A percentile compares a stretch with the other conserved stretches of the same genome.
These are phyloP conservation scores for Gyrodon lividus DNA, from an alignment of 768 basidiomycete genomes.

Conservation along the genomic window DNA sequence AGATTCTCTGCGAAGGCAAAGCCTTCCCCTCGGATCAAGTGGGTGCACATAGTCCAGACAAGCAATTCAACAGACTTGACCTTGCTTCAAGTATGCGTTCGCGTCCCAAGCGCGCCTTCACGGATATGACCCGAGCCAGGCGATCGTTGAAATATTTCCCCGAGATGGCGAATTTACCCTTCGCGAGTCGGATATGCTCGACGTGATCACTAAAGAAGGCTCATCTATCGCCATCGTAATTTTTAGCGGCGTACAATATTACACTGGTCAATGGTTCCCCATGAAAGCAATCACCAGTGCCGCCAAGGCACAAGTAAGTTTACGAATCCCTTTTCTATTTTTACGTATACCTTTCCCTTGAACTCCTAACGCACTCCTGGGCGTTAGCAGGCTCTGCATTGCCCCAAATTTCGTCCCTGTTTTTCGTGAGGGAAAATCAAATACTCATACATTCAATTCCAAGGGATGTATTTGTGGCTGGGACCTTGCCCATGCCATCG, in stretches of 20 bases:
- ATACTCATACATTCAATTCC: slow-evolving; percentile 13
- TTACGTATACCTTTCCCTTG: slow-evolving; percentile 25
- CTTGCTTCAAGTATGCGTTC: slow-evolving; percentile 78
- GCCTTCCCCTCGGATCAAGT: slow-evolving; percentile 98
- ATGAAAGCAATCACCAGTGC: slow-evolving; percentile 81
- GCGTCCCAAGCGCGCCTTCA: slow-evolving; percentile 85
- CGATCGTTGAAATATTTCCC: slow-evolving; percentile 78
- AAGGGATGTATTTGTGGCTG: slow-evolving; percentile 94
- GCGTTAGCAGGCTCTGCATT: background rate
- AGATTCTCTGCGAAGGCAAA: slow-evolving; percentile 91
- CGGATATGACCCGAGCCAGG: slow-evolving; percentile 68
- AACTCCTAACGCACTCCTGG: background rate
- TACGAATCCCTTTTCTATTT: slow-evolving; percentile 19
- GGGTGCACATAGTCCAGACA: slow-evolving; percentile 21
- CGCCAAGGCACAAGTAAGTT: slow-evolving; percentile 74
- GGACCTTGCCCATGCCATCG: slow-evolving; percentile 94
- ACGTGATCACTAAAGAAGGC: slow-evolving; percentile 69
- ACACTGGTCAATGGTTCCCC: slow-evolving; percentile 94
- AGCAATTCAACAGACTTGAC: slow-evolving; percentile 11
- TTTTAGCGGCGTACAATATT: slow-evolving; percentile 94
- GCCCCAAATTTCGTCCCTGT: slow-evolving; percentile 7
- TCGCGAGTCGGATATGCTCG: slow-evolving; percentile 86
- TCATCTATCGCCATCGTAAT: slow-evolving; percentile 83
- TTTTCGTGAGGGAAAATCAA: slow-evolving; percentile 9
- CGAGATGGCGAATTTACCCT: slow-evolving; percentile 82